phyloP scores from a whole-genome alignment of 148 eudicot genomes.

The Drosera capensis region DNA sequence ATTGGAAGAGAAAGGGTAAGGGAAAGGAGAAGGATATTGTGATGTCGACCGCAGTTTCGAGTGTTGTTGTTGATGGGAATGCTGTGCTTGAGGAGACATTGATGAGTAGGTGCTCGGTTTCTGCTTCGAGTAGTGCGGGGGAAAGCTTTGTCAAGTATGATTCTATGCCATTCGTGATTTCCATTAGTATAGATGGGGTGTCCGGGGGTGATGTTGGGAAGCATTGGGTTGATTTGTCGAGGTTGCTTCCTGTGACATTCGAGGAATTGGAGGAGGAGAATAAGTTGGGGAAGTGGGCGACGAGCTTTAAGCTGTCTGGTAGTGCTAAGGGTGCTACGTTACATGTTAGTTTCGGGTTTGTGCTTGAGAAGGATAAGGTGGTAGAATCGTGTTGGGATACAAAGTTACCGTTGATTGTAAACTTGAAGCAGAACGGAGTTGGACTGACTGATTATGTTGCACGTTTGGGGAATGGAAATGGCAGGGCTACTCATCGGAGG shows the following conservation, averaged over 20 bases:
- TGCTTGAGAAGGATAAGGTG: constrained; percentile 25
- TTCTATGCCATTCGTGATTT: constrained; percentile 52
- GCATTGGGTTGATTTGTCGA: constrained; percentile 70
- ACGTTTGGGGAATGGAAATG: constrained; percentile 15
- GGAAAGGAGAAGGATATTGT: too few relatives aligned
- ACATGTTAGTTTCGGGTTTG: constrained; percentile 67
- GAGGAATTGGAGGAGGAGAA: constrained; percentile 60
- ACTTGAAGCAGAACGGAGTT: constrained; percentile 13
- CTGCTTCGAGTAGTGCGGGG: constrained; percentile 38
- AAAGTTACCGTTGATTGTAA: constrained; percentile 15
- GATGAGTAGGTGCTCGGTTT: constrained; percentile 39
- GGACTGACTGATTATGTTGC: constrained; percentile 11
- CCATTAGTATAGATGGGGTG: constrained; percentile 30
- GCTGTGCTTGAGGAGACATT: constrained; percentile 66
- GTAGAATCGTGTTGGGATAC: constrained; percentile 17
- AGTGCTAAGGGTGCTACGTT: constrained; percentile 55
- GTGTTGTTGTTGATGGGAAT: constrained; percentile 31
- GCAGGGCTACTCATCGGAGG: constrained; percentile 20
- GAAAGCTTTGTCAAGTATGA: constrained; percentile 56
- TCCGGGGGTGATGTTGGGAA: constrained; percentile 48
- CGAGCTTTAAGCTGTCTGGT: constrained; percentile 65
- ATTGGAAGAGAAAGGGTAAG: constrained; percentile 61
- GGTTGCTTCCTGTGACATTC: constrained; percentile 70
- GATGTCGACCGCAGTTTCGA: constrained; percentile 25
- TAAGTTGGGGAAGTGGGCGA: constrained; percentile 67